Percentiles rank a stretch among this genome's conserved stretches.
Evolutionary conservation across 2,329 filamentous ascomycete species (phyloP).

Genomic region (Biscogniauxia marginata): DNA sequence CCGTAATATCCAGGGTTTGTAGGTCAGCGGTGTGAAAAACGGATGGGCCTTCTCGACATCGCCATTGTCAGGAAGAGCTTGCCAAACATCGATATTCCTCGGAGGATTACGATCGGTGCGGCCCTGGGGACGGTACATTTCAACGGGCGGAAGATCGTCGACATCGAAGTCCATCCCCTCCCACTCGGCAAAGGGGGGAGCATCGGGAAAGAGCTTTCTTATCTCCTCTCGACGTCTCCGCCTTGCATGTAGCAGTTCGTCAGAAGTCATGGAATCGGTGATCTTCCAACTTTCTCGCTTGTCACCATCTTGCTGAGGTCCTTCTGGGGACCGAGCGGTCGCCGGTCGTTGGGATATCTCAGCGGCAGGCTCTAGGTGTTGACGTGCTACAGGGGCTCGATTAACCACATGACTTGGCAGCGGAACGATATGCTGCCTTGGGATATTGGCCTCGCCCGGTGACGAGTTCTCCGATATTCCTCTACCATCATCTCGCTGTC

Average conservation of each 20-base stretch:
- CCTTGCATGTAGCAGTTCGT: slow-evolving; percentile 4
- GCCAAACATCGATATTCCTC: slow-evolving; percentile 32
- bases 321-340: slow-evolving; percentile 9
- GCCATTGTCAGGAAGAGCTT: slow-evolving; percentile 26
- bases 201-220: not conserved
- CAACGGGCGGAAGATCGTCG: slow-evolving; percentile 8
- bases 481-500: slow-evolving; percentile 62
- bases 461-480: slow-evolving; percentile 22
- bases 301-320: not conserved
- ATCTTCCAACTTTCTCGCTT: slow-evolving; percentile 7
- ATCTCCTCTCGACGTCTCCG: slow-evolving; percentile 12
- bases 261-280: slow-evolving; percentile 5
- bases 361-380: not conserved
- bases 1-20: slow-evolving; percentile 70
- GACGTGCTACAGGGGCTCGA: slow-evolving; percentile 9
- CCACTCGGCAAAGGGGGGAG: not conserved
- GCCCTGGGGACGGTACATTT: slow-evolving; percentile 3
- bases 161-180: slow-evolving; percentile 7
- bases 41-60: slow-evolving; percentile 36
- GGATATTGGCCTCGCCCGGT: slow-evolving; percentile 18
- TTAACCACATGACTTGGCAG: slow-evolving; percentile 18
- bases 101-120: slow-evolving; percentile 17
- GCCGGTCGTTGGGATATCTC: slow-evolving; percentile 7
- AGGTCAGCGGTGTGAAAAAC: slow-evolving; percentile 57
- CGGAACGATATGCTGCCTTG: slow-evolving; percentile 21